Evolutionary conservation across 1,139 yeast species (phyloP).

Genomic region (Lodderomyces theae): DNA sequence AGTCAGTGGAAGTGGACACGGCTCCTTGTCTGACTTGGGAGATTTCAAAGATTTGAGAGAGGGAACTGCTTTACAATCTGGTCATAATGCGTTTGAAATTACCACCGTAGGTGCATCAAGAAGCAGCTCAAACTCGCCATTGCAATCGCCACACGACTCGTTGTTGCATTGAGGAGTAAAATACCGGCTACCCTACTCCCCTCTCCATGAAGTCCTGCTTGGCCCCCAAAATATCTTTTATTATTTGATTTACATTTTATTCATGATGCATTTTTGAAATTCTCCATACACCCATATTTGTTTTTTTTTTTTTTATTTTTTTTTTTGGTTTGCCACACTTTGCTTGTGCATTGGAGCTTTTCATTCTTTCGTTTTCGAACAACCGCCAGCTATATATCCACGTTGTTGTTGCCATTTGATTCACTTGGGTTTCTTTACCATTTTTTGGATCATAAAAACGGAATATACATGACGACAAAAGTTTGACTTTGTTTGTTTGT

Average conservation of each 20-base stretch:
- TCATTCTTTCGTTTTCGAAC: too few species aligned
- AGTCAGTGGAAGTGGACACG: conserved; percentile 1
- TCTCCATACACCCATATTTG: background rate
- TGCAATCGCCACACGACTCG: conserved; percentile 1
- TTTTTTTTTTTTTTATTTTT: background rate
- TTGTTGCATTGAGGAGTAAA: background rate
- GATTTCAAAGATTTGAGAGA: conserved; percentile 3
- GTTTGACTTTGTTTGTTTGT: too few species aligned
- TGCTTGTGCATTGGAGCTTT: too few species aligned
- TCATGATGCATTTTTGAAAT: background rate
- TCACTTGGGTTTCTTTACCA: background rate
- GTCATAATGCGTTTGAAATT: conserved; percentile 1
- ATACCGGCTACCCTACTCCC: too few species aligned
- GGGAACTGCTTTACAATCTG: background rate
- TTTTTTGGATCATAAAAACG: background rate
- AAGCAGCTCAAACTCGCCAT: background rate
- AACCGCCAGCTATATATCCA: background rate
- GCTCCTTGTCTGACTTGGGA: background rate
- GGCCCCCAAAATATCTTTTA: background rate
- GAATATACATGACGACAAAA: too few species aligned
- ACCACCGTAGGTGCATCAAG: conserved; percentile 2
- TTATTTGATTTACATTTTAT: too few species aligned
- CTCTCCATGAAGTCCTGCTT: background rate
- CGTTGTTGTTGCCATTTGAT: background rate
- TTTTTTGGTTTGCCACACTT: background rate